Percentiles rank a stretch among this genome's conserved stretches.
Conservation (phyloP, 2,329 filamentous ascomycete species). For the Penicillium aurantiogriseum region DNA sequence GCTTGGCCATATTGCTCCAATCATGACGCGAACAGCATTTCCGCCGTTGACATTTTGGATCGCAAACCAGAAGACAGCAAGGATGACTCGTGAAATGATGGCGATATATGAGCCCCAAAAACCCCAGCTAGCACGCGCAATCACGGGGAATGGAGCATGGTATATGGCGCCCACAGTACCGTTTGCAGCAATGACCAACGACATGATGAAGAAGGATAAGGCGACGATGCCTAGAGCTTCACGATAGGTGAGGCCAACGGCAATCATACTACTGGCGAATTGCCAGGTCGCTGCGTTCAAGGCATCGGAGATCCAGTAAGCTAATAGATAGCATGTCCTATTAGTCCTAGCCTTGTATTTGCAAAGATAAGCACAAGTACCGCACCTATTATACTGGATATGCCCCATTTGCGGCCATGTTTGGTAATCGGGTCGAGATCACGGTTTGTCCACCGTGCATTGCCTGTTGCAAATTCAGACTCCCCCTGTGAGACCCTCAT, state of each 20-base stretch:
- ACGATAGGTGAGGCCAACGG: conserved; percentile 54
- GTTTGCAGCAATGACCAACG: conserved; percentile 60
- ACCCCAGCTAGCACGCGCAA: conserved; percentile 56
- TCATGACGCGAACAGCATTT: conserved; percentile 52
- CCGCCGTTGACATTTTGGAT: conserved; percentile 66
- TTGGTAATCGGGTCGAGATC: conserved; percentile 52
- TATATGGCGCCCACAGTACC: conserved; percentile 55
- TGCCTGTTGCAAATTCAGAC: conserved; percentile 48
- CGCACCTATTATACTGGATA: conserved; percentile 43
- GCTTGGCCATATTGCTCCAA: conserved; percentile 53
- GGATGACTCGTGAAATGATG: conserved; percentile 53
- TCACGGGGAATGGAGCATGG: conserved; percentile 57
- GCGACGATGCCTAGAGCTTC: conserved; percentile 52
- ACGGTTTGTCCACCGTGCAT: conserved; percentile 48
- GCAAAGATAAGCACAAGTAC: background rate
- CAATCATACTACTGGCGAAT: conserved; percentile 50
- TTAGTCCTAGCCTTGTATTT: background rate
- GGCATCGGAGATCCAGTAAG: conserved; percentile 54
- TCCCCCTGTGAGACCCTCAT: conserved; percentile 47
- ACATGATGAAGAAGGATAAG: conserved; percentile 53
- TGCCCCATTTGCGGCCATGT: conserved; percentile 47
- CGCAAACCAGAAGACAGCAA: conserved; percentile 63
- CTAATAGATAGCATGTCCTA: conserved; percentile 21
- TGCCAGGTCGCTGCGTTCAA: conserved; percentile 58
- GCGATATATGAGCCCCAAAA: conserved; percentile 58